phyloP scores from a whole-genome alignment of 768 basidiomycete genomes.

The Mycena belliarum region DNA sequence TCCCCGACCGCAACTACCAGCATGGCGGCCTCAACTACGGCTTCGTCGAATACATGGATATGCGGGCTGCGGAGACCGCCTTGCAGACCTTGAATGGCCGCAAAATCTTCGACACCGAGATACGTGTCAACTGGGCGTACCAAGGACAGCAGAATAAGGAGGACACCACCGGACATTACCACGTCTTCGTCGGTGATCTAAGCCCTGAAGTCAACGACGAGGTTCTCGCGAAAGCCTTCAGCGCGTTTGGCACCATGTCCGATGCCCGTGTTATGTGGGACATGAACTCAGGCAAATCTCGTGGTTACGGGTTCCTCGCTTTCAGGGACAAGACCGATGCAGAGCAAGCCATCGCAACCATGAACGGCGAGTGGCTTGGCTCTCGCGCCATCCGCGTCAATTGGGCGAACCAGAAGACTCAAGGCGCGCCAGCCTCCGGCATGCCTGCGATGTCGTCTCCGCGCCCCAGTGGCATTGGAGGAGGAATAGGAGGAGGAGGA shows the following conservation, averaged over 20 bases:
- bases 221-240: constrained; percentile 94
- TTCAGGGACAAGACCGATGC: constrained; percentile 99
- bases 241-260: constrained; percentile 93
- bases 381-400: constrained; percentile 98
- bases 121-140: constrained; percentile 99
- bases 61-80: constrained; percentile 99
- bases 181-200: constrained; percentile 99
- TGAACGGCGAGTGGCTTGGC: constrained; percentile 99
- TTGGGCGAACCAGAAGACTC: constrained; percentile 99
- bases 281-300: constrained; percentile 98
- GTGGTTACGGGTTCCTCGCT: constrained; percentile 97
- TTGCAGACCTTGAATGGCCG: constrained; percentile 97
- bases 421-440: constrained; percentile 50
- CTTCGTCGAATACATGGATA: constrained; percentile 98
- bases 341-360: constrained; percentile 97
- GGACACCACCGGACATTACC: constrained; percentile 95
- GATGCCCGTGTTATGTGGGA: constrained; percentile 99
- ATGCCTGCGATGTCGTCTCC: constrained; percentile 33
- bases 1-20: constrained; percentile 98
- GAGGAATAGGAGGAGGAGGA: neutral
- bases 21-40: constrained; percentile 99
- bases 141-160: constrained; percentile 98
- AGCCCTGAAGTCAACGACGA: constrained; percentile 99
- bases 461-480: constrained; percentile 39
- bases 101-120: constrained; percentile 99